A percentile compares a stretch with the other conserved stretches of the same genome.
Evolutionary conservation across 805 yeast genomes (phyloP).

Genomic region (Cyberlindnera maclurae): DNA sequence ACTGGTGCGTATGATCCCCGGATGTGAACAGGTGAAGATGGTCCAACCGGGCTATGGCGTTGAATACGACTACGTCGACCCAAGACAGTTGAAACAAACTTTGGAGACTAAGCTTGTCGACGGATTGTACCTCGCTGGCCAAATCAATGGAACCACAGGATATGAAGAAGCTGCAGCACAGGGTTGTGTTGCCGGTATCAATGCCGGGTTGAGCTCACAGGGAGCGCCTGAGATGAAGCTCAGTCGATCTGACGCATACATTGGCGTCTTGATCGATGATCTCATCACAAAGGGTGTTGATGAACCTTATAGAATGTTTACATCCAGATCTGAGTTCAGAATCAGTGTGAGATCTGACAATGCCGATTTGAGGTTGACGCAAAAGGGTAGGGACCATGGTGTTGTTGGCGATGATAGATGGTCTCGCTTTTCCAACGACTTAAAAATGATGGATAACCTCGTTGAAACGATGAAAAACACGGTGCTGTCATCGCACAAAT

Average conservation of each 20-base stretch:
- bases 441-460: constrained; percentile 35
- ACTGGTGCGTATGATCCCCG: constrained; percentile 73
- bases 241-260: constrained; percentile 76
- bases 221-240: constrained; percentile 42
- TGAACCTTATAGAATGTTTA: constrained; percentile 97
- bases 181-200: constrained; percentile 91
- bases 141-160: constrained; percentile 97
- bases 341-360: constrained; percentile 88
- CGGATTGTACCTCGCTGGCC: constrained; percentile 90
- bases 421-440: constrained; percentile 38
- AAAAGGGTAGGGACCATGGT: constrained; percentile 57
- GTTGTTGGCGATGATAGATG: constrained; percentile 59
- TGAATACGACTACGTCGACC: constrained; percentile 94
- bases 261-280: constrained; percentile 92
- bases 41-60: constrained; percentile 98
- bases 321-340: constrained; percentile 91
- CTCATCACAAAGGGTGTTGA: constrained; percentile 90
- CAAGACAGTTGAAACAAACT: constrained; percentile 72
- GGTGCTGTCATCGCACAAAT: constrained; percentile 46
- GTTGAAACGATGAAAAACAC: constrained; percentile 38
- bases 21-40: constrained; percentile 83
- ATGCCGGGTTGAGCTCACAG: constrained; percentile 64
- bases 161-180: constrained; percentile 99
- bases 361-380: constrained; percentile 83
- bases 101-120: constrained; percentile 73